These are phyloP conservation scores for Haberlea rhodopensis DNA, from an alignment of 257 asterid species.

Conservation along the genomic window DNA sequence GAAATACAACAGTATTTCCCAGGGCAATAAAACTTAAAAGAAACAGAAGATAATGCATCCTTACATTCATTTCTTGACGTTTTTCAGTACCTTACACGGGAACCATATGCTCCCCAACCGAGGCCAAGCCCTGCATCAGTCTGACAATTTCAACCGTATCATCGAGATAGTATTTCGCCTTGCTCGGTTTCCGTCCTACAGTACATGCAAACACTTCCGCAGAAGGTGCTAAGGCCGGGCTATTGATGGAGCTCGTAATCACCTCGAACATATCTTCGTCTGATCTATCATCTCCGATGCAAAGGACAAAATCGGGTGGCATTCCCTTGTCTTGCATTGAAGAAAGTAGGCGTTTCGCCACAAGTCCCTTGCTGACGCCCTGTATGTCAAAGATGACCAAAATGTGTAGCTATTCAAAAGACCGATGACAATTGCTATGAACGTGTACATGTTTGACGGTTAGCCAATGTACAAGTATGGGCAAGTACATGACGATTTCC, in stretches of 20 bases:
- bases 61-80: no score
- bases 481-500: no score
- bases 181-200: conserved; percentile 52
- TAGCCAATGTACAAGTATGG: no score
- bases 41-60: no score
- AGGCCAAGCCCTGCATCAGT: conserved; percentile 52
- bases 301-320: conserved; percentile 47
- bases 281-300: conserved; percentile 56
- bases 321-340: conserved; percentile 42
- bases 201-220: conserved; percentile 63
- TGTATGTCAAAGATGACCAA: conserved; percentile 14
- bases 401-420: not conserved
- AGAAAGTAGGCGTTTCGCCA: conserved; percentile 51
- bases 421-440: no score
- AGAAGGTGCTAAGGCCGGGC: conserved; percentile 46
- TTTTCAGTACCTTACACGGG: no score
- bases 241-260: conserved; percentile 35
- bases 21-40: no score
- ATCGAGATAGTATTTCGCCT: conserved; percentile 56
- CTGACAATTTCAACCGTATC: conserved; percentile 48
- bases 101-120: conserved; percentile 41
- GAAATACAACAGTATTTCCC: no score
- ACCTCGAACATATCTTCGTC: conserved; percentile 66
- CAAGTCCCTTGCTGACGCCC: conserved; percentile 61
- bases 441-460: no score